phyloP scores from a whole-genome alignment of 345 rosid genomes.

The Eucalyptus pauciflora region DNA sequence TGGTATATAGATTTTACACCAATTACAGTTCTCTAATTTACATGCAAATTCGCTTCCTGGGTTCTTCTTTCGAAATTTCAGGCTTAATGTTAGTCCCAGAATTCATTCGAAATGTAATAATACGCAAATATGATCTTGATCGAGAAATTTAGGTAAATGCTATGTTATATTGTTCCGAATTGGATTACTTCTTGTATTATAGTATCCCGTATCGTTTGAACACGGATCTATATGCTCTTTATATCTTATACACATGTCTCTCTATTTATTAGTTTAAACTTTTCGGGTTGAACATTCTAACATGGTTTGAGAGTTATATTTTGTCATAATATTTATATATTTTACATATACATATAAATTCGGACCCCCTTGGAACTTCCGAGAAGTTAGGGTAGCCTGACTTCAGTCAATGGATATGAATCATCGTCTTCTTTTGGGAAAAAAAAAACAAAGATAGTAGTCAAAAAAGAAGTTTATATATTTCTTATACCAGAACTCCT shows the following conservation, averaged over 20 bases:
- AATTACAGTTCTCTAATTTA: not conserved
- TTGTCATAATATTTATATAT: not conserved
- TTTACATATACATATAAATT: not conserved
- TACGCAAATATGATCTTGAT: not conserved
- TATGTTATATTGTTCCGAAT: not conserved
- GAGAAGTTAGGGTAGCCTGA: not conserved
- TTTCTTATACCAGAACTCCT: not conserved
- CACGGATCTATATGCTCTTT: not conserved
- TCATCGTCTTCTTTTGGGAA: not conserved
- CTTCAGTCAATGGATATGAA: not conserved
- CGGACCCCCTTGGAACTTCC: not conserved
- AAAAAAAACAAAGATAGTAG: not conserved
- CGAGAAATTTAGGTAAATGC: not conserved
- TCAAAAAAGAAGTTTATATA: not conserved
- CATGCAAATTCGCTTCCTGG: not conserved
- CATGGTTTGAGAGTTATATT: not conserved
- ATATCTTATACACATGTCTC: accelerated
- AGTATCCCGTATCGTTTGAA: not conserved
- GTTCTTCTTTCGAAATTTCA: not conserved
- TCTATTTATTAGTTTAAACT: not conserved
- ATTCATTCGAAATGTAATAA: not conserved
- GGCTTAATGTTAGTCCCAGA: not conserved
- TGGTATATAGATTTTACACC: not conserved
- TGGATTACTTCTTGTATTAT: not conserved
- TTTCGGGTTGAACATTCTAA: not conserved